Base-by-base conservation (phyloP, 495 filamentous ascomycete genomes). In the Pyrenula aspistea region DNA sequence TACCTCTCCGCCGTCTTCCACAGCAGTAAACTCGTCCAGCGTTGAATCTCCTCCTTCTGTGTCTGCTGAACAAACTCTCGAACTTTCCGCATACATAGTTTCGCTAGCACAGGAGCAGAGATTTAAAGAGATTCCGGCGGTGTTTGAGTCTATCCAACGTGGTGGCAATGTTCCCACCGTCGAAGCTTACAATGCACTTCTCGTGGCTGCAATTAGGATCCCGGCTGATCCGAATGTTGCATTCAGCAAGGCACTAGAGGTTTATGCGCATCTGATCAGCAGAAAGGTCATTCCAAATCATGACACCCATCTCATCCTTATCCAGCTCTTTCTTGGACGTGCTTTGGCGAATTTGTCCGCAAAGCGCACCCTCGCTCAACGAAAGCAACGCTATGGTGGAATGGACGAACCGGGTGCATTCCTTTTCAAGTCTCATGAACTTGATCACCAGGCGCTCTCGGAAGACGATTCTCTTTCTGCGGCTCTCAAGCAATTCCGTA, bases 201-300 rank as follows among this genome's bases (percentile, higher is more conserved):
- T 98, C 48, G 76, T 83, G 61, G 89, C 94, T 24, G 91, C 89
- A 22, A 83, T 94, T 57, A 73, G 86, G 58, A 76, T 95, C 21
- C 71, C 76, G 53, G 73, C 74, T 3, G 81, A 88, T 63, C 83
- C 83, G 65, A 82, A 84, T 53, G 87, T 90, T 70, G 79, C 90
- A 10, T 85, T 95, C 22, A 82, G 88, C 51, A 95, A 95, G 71
- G 91, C 88, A 3, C 80, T 97, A 53, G 90, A 91, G 76, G 86
- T 97, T 57, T 97, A 97, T 73, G 86, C 89, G 49, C 89, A 96
- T 67, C 95, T 98, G 92, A 84, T 95, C 61, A 80, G 86, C 58
- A 86, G 91, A 52, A 85, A 84, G 62, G 84, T 96, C 49, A 69
- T 77, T 23, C 92, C 92, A 15, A 85, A 94, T 64, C 83, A 84